Conservation (phyloP, 108 stramenopile species). For the Pseudonitzschia multistriata region DNA sequence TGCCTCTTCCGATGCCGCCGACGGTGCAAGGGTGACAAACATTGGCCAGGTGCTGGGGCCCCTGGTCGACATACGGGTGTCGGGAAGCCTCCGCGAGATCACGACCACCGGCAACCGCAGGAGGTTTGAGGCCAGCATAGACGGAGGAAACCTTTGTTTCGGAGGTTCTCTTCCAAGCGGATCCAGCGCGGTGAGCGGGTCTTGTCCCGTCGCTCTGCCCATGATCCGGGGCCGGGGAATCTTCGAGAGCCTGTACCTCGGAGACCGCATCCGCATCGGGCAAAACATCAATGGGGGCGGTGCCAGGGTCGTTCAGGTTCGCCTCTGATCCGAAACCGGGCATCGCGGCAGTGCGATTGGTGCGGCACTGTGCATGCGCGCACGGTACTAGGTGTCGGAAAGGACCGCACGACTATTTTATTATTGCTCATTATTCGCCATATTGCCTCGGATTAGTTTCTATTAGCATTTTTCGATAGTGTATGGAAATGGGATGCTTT, state of each 20-base stretch:
- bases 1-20: not conserved
- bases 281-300: conserved; percentile 63
- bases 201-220: conserved; percentile 36
- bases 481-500: too few species aligned
- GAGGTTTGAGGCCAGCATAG: conserved; percentile 40
- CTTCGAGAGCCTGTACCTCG: conserved; percentile 53
- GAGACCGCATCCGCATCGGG: conserved; percentile 47
- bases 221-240: conserved; percentile 44
- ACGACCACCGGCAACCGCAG: conserved; percentile 4
- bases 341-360: too few species aligned
- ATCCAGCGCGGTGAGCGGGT: not conserved
- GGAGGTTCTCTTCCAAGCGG: not conserved
- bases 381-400: too few species aligned
- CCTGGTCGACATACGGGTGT: conserved; percentile 33
- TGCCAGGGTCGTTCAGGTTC: conserved; percentile 53
- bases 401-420: too few species aligned
- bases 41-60: conserved; percentile 49
- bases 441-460: too few species aligned
- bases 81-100: conserved; percentile 35
- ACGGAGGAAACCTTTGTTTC: conserved; percentile 38
- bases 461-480: too few species aligned
- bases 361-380: too few species aligned
- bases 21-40: conserved; percentile 21
- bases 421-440: too few species aligned
- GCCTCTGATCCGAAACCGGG: conserved; percentile 4